Conservation (phyloP, 495 filamentous ascomycete species). For the Beverwykella pulmonaria region DNA sequence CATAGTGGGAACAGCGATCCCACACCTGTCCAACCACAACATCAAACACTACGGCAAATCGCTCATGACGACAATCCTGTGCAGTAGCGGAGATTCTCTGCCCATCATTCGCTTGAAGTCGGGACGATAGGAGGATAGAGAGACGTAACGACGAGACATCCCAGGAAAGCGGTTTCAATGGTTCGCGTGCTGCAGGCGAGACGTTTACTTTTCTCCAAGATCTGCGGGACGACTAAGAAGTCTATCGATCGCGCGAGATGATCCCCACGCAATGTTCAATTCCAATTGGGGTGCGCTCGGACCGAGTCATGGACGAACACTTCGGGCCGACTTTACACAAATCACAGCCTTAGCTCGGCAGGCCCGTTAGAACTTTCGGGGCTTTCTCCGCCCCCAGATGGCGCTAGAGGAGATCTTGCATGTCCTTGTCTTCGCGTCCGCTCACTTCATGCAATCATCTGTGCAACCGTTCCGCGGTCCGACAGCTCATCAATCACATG, state of each 20-base stretch:
- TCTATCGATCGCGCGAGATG: too few relatives aligned
- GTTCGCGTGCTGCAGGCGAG: background rate
- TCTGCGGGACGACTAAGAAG: too few relatives aligned
- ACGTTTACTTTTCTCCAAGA: too few relatives aligned
- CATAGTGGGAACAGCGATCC: background rate
- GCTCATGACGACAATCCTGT: background rate
- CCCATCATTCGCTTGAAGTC: constrained; percentile 13
- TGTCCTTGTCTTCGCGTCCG: background rate
- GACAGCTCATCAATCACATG: constrained; percentile 5
- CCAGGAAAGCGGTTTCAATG: background rate
- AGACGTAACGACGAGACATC: background rate
- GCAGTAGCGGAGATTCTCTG: background rate
- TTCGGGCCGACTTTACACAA: background rate
- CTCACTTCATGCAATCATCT: too few relatives aligned
- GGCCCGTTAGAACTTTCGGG: background rate
- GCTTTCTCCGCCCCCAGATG: constrained; percentile 1
- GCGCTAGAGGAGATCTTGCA: background rate
- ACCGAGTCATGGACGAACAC: background rate
- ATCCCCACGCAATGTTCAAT: too few relatives aligned
- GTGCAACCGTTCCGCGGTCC: background rate
- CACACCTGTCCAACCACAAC: background rate
- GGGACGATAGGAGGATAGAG: background rate
- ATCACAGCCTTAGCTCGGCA: background rate
- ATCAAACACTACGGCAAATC: background rate
- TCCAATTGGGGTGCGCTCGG: too few relatives aligned